Conservation (phyloP, 2,329 filamentous ascomycete species). For the Penicillium expansum region DNA sequence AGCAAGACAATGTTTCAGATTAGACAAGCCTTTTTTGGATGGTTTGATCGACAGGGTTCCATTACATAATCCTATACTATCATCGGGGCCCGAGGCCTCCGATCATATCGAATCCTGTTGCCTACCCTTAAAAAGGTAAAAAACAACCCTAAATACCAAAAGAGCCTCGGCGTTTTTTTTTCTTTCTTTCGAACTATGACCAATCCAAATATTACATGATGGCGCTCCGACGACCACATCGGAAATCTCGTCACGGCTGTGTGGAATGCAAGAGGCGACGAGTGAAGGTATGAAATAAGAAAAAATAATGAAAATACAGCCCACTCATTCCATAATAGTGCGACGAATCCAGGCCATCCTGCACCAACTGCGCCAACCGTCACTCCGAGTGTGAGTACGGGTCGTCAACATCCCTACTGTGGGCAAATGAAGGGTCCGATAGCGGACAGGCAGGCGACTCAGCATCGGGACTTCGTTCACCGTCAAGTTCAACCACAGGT, state of each 20-base stretch:
- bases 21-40: slow-evolving; percentile 19
- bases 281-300: slow-evolving; percentile 30
- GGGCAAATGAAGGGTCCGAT: slow-evolving; percentile 32
- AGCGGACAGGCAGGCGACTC: slow-evolving; percentile 8
- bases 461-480: background rate
- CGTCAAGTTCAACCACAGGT: background rate
- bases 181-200: slow-evolving; percentile 6
- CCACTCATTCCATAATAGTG: slow-evolving; percentile 24
- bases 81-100: background rate
- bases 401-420: slow-evolving; percentile 30
- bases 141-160: background rate
- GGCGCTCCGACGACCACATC: slow-evolving; percentile 36
- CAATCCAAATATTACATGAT: slow-evolving; percentile 15
- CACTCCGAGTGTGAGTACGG: slow-evolving; percentile 35
- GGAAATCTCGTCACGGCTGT: slow-evolving; percentile 38
- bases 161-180: background rate
- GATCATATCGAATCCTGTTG: slow-evolving; percentile 22
- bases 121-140: slow-evolving; percentile 11
- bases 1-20: slow-evolving; percentile 23
- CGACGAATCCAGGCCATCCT: slow-evolving; percentile 33
- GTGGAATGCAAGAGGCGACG: slow-evolving; percentile 35
- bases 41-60: slow-evolving; percentile 28
- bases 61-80: slow-evolving; percentile 12
- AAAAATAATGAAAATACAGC: background rate
- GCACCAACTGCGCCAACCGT: slow-evolving; percentile 34